These are phyloP conservation scores for Pseudisothecium myosuroides DNA, from an alignment of 225 moss, liverwort and hornwort species.

Conservation along the genomic window DNA sequence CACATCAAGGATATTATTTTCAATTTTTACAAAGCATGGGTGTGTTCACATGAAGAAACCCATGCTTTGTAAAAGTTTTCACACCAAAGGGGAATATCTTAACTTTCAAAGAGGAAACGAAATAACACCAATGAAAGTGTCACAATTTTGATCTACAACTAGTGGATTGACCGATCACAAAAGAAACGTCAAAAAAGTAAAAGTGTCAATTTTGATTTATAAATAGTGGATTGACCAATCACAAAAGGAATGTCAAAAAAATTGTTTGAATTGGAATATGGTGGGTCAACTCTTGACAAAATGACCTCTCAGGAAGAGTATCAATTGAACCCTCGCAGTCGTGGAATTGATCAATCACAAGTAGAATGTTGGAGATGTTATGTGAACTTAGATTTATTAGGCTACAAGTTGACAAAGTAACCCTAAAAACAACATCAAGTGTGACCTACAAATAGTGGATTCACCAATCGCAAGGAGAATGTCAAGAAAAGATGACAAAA, in stretches of 20 bases:
- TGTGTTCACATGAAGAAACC: neutral
- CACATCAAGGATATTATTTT: neutral
- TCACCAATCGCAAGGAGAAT: fast-evolving
- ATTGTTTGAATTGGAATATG: neutral
- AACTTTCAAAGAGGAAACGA: neutral
- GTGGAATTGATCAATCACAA: too few species aligned
- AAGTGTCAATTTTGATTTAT: fast-evolving
- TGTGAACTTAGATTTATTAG: fast-evolving
- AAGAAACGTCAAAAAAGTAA: fast-evolving
- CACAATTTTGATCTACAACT: fast-evolving
- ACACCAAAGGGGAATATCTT: neutral
- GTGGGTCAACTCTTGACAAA: neutral
- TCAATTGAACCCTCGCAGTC: neutral
- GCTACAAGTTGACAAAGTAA: neutral
- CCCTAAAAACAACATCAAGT: neutral
- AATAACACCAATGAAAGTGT: fast-evolving
- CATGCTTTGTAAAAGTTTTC: too few species aligned
- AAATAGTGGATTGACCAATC: neutral
- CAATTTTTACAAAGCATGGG: neutral
- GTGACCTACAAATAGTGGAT: neutral
- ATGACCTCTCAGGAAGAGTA: fast-evolving
- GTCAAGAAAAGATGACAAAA: neutral
- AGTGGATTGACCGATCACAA: neutral
- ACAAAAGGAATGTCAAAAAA: fast-evolving
- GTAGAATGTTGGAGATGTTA: neutral